Evolutionary conservation across 2,329 filamentous ascomycete species (phyloP), one percentile per base, ranked within the genome.

Genomic region (Scolecobasidium constrictum): DNA sequence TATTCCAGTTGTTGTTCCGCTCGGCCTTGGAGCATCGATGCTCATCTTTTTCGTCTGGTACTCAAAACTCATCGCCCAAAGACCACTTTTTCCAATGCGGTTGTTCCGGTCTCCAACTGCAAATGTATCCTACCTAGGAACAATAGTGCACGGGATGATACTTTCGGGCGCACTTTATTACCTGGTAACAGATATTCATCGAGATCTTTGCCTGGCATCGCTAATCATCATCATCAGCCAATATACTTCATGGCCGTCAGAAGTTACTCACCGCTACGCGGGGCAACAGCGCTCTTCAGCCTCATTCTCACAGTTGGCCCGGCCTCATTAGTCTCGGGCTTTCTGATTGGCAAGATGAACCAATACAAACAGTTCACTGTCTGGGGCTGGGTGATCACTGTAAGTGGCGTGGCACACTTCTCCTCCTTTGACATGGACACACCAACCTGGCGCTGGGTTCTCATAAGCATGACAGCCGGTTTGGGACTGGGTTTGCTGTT

Each of bases 211-310:
- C n/a, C n/a, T n/a, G n/a, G n/a, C n/a, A n/a, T n/a, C n/a, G n/a
- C n/a, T n/a, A n/a, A n/a, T n/a, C n/a, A n/a, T n/a, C n/a, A n/a
- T n/a, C n/a, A n/a, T n/a, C n/a, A n/a, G n/a, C 38, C 38, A 13
- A 16, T 40, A 21, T 40, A 28, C 22, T 33, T 40, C 22, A 26
- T 28, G n/a, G 21, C 38, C n/a, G 38, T 40, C n/a, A 40, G 20
- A 13, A 15, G 19, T 2, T 18, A 40, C 16, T 17, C 15, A 33
- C 38, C 38, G 9, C 38, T 40, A 12, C 15, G 15, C 3, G 38
- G 22, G 13, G 38, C 26, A 17, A 40, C 13, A 12, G 16, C 20
- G 3, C 20, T 26, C 22, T 19, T 40, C 26, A 21, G 22, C 11
- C 26, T 40, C 22, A 40, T 40, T 6, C 38, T 40, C 38, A 33